These are phyloP conservation scores for Suillus fuscotomentosus DNA, from an alignment of 768 basidiomycete species.

Conservation along the genomic window DNA sequence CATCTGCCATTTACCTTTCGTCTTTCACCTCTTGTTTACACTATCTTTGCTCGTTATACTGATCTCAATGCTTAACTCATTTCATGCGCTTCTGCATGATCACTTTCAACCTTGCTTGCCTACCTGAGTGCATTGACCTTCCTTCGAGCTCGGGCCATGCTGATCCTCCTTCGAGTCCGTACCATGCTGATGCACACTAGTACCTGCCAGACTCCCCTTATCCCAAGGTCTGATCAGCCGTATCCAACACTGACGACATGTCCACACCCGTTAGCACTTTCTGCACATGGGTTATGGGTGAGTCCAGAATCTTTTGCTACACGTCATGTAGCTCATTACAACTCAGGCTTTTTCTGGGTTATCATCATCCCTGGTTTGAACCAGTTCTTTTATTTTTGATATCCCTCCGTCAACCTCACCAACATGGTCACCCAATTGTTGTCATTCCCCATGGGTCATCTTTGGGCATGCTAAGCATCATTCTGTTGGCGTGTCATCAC, in stretches of 20 bases:
- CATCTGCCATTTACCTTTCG: too few relatives aligned
- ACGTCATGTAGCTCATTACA: neutral
- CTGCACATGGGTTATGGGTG: slow-evolving; percentile 37
- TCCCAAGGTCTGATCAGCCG: slow-evolving; percentile 51
- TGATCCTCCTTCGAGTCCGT: too few relatives aligned
- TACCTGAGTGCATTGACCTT: too few relatives aligned
- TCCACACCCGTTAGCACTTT: slow-evolving; percentile 35
- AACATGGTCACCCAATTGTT: slow-evolving; percentile 44
- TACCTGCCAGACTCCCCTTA: slow-evolving; percentile 43
- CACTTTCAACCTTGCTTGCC: too few relatives aligned
- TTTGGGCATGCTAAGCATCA: slow-evolving; percentile 39
- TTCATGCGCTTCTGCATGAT: too few relatives aligned
- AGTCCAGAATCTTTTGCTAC: slow-evolving; percentile 7
- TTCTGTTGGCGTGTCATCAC: too few relatives aligned
- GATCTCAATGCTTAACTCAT: too few relatives aligned
- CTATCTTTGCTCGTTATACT: too few relatives aligned
- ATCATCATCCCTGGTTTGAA: slow-evolving; percentile 63
- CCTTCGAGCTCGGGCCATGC: too few relatives aligned
- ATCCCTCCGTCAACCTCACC: slow-evolving; percentile 37
- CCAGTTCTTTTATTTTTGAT: slow-evolving; percentile 69
- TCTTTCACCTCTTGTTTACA: too few relatives aligned
- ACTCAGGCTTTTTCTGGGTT: slow-evolving; percentile 44
- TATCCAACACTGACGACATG: slow-evolving; percentile 48
- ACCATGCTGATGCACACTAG: too few relatives aligned
- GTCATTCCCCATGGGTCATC: slow-evolving; percentile 32